Percentiles rank a stretch among this genome's conserved stretches.
phyloP scores from a whole-genome alignment of 2,329 filamentous ascomycete species.

The Nemania sp. region DNA sequence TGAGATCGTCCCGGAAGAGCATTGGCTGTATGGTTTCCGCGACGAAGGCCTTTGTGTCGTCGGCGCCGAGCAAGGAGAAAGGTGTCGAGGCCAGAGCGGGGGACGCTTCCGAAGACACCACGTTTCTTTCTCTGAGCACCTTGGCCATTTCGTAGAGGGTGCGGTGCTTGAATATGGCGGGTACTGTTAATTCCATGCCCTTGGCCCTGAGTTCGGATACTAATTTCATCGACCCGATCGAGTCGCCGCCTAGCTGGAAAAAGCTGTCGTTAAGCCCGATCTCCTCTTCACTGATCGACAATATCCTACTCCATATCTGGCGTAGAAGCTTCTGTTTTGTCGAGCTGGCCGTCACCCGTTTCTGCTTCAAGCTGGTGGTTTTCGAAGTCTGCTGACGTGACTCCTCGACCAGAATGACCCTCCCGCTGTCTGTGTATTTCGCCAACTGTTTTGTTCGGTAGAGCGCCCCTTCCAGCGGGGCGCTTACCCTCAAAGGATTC shows the following conservation, averaged over 20 bases:
- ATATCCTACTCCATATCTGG: constrained; percentile 53
- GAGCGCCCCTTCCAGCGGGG: constrained; percentile 35
- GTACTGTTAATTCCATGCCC: constrained; percentile 56
- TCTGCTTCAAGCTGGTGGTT: constrained; percentile 27
- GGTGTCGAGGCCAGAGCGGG: constrained; percentile 46
- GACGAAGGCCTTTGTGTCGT: constrained; percentile 50
- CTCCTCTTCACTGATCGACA: constrained; percentile 49
- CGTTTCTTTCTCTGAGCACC: constrained; percentile 46
- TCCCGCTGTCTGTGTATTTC: constrained; percentile 42
- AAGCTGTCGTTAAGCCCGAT: constrained; percentile 62
- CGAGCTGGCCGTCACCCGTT: constrained; percentile 47
- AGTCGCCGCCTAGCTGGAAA: constrained; percentile 65
- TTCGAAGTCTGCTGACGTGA: constrained; percentile 22
- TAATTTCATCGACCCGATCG: constrained; percentile 64
- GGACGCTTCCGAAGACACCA: constrained; percentile 16
- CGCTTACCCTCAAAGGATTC: constrained; percentile 39
- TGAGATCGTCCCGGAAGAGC: constrained; percentile 55
- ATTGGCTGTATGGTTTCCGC: constrained; percentile 54
- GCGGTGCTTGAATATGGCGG: constrained; percentile 57
- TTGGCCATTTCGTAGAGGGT: constrained; percentile 58
- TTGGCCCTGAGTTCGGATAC: constrained; percentile 58
- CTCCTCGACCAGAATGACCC: constrained; percentile 39
- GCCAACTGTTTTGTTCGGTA: constrained; percentile 49
- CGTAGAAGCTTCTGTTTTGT: constrained; percentile 50
- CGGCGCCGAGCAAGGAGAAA: constrained; percentile 54